Base-by-base conservation (phyloP, 768 basidiomycete genomes). In the Galerina marginata region DNA sequence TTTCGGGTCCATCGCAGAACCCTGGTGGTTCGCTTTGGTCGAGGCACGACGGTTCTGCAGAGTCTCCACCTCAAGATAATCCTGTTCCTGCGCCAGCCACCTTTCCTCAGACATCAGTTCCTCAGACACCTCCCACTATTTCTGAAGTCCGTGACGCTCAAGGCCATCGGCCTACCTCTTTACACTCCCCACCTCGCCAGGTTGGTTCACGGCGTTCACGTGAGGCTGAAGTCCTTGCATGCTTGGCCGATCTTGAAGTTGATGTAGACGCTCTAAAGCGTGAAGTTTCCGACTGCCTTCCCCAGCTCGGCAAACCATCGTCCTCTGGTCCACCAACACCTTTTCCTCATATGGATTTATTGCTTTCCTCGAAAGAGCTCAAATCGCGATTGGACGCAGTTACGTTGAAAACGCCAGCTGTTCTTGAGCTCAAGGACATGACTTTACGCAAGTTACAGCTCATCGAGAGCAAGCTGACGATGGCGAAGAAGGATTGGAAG, bases 11-110 rank as follows among this genome's bases (percentile, higher is more conserved):
- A 33, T 54, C 52, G 5, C 23, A 16, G 16, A 37, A 11, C 10
- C 60, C 60, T 50, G 60, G 60, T 26, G 60, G 60, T 12, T 40
- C 38, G 26, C 60, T 61, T 15, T 61, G 60, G 60, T 47, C 54
- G 12, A 40, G 53, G n/a, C 25, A 9, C 40, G 36, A 25, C 38
- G 42, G 38, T 38, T 16, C 53, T 44, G 10, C 43, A 39, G 43
- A 20, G 15, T 36, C 9, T n/a, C 26, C 42, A 7, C 54, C 15
- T 14, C 47, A 29, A 5, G 16, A 33, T 33, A 33, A 33, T 4
- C 29, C 29, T 7, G 29, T 14, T 23, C 15, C 45, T 38, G 37
- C n/a, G 3, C 56, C 37, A 9, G 26, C 49, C 36, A 36, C 39
- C 37, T n/a, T 38, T 42, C 45, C 33, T 43, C 38, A 43, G 20